These are phyloP conservation scores for Didymella arachidicola DNA, from an alignment of 2,329 filamentous ascomycete species.

Conservation along the genomic window DNA sequence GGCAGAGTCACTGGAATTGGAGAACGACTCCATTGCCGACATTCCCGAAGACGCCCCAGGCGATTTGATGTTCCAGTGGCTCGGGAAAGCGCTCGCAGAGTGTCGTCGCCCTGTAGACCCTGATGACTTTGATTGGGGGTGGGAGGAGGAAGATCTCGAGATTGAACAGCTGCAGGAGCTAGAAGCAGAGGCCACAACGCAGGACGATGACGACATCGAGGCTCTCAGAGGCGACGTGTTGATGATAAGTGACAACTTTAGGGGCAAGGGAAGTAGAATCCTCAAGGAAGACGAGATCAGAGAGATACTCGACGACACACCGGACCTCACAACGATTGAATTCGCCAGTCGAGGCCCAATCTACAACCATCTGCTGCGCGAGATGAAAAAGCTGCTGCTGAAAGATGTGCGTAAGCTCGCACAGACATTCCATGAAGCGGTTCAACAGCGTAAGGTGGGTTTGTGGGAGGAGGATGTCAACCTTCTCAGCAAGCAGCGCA, in stretches of 20 bases:
- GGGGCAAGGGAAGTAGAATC: constrained; percentile 31
- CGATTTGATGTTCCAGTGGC: constrained; percentile 62
- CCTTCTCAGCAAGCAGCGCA: constrained; percentile 51
- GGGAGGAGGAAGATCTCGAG: constrained; percentile 68
- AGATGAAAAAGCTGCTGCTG: constrained; percentile 60
- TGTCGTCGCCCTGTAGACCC: constrained; percentile 56
- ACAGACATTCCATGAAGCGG: constrained; percentile 59
- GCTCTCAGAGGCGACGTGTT: constrained; percentile 45
- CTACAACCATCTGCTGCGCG: constrained; percentile 70
- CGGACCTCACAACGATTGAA: constrained; percentile 69
- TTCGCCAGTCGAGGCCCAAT: constrained; percentile 65
- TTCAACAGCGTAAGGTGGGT: constrained; percentile 63
- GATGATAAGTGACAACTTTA: constrained; percentile 52
- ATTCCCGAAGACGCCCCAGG: constrained; percentile 40
- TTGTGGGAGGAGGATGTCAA: constrained; percentile 67
- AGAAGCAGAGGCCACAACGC: constrained; percentile 63
- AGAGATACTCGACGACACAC: constrained; percentile 46
- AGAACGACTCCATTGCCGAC: constrained; percentile 56
- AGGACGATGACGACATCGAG: constrained; percentile 61
- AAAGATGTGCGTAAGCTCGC: constrained; percentile 60
- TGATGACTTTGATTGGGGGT: constrained; percentile 61
- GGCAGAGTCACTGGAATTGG: constrained; percentile 64
- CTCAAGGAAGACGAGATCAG: constrained; percentile 45
- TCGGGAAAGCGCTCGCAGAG: constrained; percentile 60
- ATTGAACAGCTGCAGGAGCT: constrained; percentile 68